Conservation (phyloP, 495 filamentous ascomycete genomes). For the Penicillium paxilli region DNA sequence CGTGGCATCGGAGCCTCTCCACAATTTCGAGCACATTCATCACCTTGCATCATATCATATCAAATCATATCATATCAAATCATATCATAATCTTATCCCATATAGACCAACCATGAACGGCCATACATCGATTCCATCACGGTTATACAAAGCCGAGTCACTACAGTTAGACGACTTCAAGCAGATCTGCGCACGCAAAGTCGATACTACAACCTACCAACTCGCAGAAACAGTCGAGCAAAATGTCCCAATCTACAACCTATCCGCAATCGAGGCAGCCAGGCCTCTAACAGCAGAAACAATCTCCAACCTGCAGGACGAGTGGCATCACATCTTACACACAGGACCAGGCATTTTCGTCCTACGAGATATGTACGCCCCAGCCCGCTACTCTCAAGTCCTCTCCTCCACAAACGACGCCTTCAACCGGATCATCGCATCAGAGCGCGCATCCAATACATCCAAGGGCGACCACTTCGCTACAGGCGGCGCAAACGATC, state of each 20-base stretch:
- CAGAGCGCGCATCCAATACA: conserved; percentile 24
- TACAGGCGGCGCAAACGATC: conserved; percentile 43
- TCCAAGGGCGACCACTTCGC: conserved; percentile 58
- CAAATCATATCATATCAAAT: neutral
- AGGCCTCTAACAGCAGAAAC: conserved; percentile 11
- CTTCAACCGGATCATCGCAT: conserved; percentile 45
- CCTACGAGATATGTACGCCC: conserved; percentile 45
- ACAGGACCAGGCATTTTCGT: conserved; percentile 54
- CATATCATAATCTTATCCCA: neutral
- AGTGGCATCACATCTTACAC: conserved; percentile 55
- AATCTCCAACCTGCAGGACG: conserved; percentile 44
- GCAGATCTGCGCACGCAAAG: conserved; percentile 39
- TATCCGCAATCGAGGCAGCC: conserved; percentile 25
- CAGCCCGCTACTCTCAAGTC: conserved; percentile 21
- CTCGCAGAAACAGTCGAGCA: conserved; percentile 36
- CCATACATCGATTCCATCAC: conserved; percentile 13
- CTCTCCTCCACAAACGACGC: conserved; percentile 42
- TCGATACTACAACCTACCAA: conserved; percentile 38
- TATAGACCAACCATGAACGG: conserved; percentile 9
- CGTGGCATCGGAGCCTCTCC: too few relatives aligned
- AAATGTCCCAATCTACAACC: conserved; percentile 56
- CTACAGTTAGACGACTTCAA: conserved; percentile 39
- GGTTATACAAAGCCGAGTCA: conserved; percentile 24
- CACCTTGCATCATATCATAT: too few relatives aligned
- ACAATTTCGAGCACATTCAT: too few relatives aligned